Base-by-base conservation (phyloP, 257 asterid species). In the Euphrasia confusa region DNA sequence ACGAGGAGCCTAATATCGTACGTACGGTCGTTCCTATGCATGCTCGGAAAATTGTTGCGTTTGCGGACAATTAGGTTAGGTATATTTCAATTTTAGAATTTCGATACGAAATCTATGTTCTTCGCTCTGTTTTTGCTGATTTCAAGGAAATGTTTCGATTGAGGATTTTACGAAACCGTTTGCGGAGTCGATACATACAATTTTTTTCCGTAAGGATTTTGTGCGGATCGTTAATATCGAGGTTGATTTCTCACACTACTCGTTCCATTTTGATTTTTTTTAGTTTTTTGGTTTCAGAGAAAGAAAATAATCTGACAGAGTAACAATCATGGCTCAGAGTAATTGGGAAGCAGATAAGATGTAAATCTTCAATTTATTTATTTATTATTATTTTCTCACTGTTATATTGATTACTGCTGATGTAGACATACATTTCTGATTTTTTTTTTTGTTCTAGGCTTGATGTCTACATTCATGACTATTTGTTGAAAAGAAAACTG, bases 321-420 rank as follows among this genome's bases (percentile, higher is more conserved):
- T 57, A 33, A 68, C 75, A 26, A 30, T 70, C 75, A 85, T 88
- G 96, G 86, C 96, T 52, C 95, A 85, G 89, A 88, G 92, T 77
- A 85, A 85, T 70, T 88, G 96, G 96, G 96, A 88, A 75, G 96
- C 96, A 13, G 96, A 88, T 75, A 88, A 88, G 81, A 88, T 88
- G 96, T 88, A 85, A 15, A 21, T 48, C 63, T 61, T 47, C 2
- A 2, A 42, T 42, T 42, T 9, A 12, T 42, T 42, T 42, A 12
- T 42, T 42, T 42, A n/a, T 47, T 47, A n/a, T 47, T 47, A 47
- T n/a, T 47, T 42, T 42, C n/a, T 12, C 9, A 42, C 10, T 42
- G 9, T 42, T 6, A 42, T 42, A 30, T 14, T 42, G 5, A 35
- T 14, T 49, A 49, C 21, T 49, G 18, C 57, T 17, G 12, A 52